Conservation (phyloP, 2,329 filamentous ascomycete species). For the Xylaria digitata region DNA sequence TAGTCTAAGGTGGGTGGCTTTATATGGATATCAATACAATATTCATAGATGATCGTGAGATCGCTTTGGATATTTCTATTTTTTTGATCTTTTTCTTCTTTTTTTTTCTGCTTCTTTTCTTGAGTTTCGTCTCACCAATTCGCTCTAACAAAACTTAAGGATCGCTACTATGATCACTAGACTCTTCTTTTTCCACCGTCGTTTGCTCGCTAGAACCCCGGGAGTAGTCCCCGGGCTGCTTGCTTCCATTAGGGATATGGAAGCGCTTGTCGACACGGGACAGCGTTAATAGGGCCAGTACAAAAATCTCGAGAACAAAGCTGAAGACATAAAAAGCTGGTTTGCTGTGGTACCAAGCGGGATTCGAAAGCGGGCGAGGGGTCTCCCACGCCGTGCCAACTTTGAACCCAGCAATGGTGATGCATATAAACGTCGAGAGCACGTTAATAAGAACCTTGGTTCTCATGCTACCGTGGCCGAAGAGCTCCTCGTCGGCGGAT, state of each 20-base stretch:
- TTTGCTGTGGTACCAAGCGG: constrained; percentile 50
- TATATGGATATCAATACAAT: constrained; percentile 19
- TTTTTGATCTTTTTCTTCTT: neutral
- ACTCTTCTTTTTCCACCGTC: constrained; percentile 30
- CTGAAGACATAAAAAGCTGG: constrained; percentile 52
- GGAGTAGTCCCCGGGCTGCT: constrained; percentile 44
- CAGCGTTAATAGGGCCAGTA: constrained; percentile 41
- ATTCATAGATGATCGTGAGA: constrained; percentile 13
- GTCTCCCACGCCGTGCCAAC: constrained; percentile 46
- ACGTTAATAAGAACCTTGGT: constrained; percentile 49
- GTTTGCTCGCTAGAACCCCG: constrained; percentile 17
- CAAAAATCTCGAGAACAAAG: constrained; percentile 50
- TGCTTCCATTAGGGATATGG: constrained; percentile 46
- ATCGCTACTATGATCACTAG: constrained; percentile 21
- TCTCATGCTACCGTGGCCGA: constrained; percentile 49
- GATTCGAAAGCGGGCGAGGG: constrained; percentile 39
- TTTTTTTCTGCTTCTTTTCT: neutral
- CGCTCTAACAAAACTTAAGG: neutral
- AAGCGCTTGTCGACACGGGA: constrained; percentile 46
- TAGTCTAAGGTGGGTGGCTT: neutral
- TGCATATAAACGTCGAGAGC: constrained; percentile 37
- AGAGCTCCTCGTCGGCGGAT: constrained; percentile 45
- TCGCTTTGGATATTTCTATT: neutral
- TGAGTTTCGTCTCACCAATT: neutral
- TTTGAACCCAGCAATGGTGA: constrained; percentile 46